These are phyloP conservation scores for Asterella californica DNA, from an alignment of 225 moss, liverwort and hornwort genomes.

Conservation along the genomic window DNA sequence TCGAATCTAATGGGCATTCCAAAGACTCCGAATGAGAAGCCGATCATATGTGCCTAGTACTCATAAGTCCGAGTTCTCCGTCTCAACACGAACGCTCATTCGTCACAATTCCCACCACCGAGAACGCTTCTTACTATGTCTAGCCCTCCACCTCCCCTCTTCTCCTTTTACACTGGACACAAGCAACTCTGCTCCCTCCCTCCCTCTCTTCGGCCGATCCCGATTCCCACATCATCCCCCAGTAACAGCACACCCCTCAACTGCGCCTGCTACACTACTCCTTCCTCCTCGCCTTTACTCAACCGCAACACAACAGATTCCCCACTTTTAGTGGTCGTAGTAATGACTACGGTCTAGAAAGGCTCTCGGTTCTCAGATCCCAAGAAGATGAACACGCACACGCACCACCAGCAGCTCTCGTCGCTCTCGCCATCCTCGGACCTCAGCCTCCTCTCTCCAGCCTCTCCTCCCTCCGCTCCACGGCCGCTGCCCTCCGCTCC, in stretches of 20 bases:
- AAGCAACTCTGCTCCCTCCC: background rate
- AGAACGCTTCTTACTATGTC: background rate
- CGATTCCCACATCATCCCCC: slow-evolving; percentile 5
- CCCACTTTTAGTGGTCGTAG: background rate
- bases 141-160: background rate
- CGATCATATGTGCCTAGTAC: slow-evolving; percentile 1
- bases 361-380: slow-evolving; percentile 7
- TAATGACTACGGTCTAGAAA: background rate
- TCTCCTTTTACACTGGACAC: background rate
- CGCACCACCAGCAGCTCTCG: background rate
- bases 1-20: background rate
- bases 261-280: background rate
- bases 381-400: background rate
- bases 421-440: background rate
- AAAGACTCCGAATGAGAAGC: slow-evolving; percentile 1
- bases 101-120: slow-evolving; percentile 8
- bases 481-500: background rate
- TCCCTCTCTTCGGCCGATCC: slow-evolving; percentile 14
- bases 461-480: background rate
- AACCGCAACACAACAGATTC: slow-evolving; percentile 22
- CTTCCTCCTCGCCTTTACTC: background rate
- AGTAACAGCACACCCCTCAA: slow-evolving; percentile 5
- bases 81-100: background rate
- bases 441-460: background rate
- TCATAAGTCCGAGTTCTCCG: background rate